phyloP scores from a whole-genome alignment of 257 asterid genomes.

The Capsicum rhomboideum region DNA sequence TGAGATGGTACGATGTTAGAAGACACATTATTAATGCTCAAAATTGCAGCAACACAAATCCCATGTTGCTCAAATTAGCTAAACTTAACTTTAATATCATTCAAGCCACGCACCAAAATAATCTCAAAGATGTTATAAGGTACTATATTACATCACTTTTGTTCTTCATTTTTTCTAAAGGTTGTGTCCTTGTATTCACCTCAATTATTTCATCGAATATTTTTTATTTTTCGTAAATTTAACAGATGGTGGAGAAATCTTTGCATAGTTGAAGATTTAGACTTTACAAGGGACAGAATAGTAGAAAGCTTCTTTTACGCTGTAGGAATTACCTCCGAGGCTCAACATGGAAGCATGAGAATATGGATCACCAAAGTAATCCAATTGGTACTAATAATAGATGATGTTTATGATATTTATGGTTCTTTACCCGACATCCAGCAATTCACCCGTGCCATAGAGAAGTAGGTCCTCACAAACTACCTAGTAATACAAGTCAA shows the following conservation, averaged over 20 bases:
- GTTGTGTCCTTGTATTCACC: no score
- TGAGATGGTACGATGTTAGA: conserved; percentile 44
- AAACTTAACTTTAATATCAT: conserved; percentile 47
- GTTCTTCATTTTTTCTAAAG: no score
- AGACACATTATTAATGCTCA: conserved; percentile 9
- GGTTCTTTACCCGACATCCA: conserved; percentile 35
- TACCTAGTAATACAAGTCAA: no score
- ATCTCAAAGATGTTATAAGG: conserved; percentile 46
- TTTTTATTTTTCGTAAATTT: background rate
- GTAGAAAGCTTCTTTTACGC: conserved; percentile 51
- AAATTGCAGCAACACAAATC: background rate
- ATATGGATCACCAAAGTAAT: conserved; percentile 48
- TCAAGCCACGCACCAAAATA: conserved; percentile 48
- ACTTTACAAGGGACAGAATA: conserved; percentile 43
- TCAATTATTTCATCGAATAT: background rate
- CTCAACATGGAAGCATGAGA: conserved; percentile 38
- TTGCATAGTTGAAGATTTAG: conserved; percentile 21
- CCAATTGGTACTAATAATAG: conserved; percentile 26
- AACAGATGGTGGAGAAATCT: conserved; percentile 53
- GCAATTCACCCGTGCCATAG: conserved; percentile 38
- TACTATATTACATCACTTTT: background rate
- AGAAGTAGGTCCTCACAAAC: conserved; percentile 19
- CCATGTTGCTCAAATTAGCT: conserved; percentile 26
- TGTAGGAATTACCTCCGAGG: conserved; percentile 41
- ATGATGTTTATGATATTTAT: conserved; percentile 51